Evolutionary conservation across 2,329 filamentous ascomycete species (phyloP).

Genomic region (Acrocalymma vagum): DNA sequence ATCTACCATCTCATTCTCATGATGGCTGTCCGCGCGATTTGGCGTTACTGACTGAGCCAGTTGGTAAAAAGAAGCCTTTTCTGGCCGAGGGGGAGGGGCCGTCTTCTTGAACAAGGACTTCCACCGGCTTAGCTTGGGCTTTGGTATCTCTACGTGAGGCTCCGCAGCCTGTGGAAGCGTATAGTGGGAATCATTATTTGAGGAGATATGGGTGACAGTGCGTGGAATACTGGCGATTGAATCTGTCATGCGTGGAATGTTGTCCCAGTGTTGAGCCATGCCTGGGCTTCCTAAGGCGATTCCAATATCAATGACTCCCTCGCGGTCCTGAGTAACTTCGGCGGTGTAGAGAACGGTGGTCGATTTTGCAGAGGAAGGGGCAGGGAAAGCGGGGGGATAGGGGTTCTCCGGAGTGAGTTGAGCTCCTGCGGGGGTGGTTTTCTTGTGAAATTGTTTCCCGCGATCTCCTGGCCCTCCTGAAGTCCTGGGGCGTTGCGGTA

Average conservation of each 20-base stretch:
- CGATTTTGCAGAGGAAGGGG: conserved; percentile 37
- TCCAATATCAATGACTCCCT: conserved; percentile 43
- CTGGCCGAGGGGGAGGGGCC: conserved; percentile 25
- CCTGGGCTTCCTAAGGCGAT: conserved; percentile 51
- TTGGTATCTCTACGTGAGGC: conserved; percentile 26
- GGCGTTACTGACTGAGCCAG: conserved; percentile 33
- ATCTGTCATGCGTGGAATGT: conserved; percentile 27
- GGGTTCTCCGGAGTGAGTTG: no score
- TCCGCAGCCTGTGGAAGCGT: conserved; percentile 7
- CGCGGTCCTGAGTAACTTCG: conserved; percentile 38
- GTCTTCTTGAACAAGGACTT: conserved; percentile 49
- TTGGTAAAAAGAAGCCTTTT: conserved; percentile 46
- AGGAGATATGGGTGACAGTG: conserved; percentile 27
- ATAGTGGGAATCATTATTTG: conserved; percentile 15
- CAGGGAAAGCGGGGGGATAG: no score
- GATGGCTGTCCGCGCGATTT: conserved; percentile 40
- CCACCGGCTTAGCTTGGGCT: conserved; percentile 48
- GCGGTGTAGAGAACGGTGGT: conserved; percentile 40
- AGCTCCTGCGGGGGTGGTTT: conserved; percentile 36
- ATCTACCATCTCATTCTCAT: conserved; percentile 36
- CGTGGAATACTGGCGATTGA: conserved; percentile 22
- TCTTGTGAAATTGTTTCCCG: conserved; percentile 45
- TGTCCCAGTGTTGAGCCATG: conserved; percentile 37
- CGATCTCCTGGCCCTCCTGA: conserved; percentile 44
- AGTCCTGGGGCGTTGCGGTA: conserved; percentile 43